phyloP scores from a whole-genome alignment of 164 flowering plant genomes.

The Litsea cubeba region DNA sequence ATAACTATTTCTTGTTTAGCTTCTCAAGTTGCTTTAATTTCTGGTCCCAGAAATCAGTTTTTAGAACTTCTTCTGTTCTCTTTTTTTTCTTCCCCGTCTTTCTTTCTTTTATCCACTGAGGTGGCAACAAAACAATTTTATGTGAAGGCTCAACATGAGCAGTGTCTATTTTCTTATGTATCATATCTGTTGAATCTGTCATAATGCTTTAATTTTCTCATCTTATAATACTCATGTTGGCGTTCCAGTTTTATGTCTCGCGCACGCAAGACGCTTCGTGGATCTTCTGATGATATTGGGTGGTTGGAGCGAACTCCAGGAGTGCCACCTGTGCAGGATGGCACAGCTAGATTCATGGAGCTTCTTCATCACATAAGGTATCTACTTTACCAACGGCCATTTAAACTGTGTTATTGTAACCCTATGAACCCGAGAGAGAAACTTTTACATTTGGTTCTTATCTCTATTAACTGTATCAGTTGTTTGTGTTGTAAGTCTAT shows the following conservation, averaged over 20 bases:
- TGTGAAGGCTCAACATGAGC: background rate
- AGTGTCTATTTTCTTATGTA: background rate
- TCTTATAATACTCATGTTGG: constrained; percentile 6
- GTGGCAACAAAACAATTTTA: too few species aligned
- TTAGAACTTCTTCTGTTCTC: too few species aligned
- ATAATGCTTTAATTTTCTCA: background rate
- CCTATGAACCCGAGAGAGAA: background rate
- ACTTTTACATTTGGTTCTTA: background rate
- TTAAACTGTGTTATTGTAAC: background rate
- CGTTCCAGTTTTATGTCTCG: constrained; percentile 49
- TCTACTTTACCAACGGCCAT: background rate
- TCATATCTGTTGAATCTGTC: background rate
- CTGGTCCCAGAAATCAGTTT: too few species aligned
- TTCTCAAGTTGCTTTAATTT: too few species aligned
- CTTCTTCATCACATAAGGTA: constrained; percentile 70
- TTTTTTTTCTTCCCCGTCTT: too few species aligned
- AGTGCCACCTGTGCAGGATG: constrained; percentile 65
- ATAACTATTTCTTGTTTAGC: background rate
- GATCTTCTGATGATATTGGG: constrained; percentile 87
- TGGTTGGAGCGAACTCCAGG: constrained; percentile 71
- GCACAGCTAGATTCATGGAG: constrained; percentile 71
- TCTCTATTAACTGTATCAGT: too few species aligned
- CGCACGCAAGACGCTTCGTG: constrained; percentile 51
- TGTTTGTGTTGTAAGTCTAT: too few species aligned
- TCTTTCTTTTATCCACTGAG: too few species aligned